A percentile compares a stretch with the other conserved stretches of the same genome.
Conservation (phyloP, 768 basidiomycete genomes). For the Rickenella mellea region DNA sequence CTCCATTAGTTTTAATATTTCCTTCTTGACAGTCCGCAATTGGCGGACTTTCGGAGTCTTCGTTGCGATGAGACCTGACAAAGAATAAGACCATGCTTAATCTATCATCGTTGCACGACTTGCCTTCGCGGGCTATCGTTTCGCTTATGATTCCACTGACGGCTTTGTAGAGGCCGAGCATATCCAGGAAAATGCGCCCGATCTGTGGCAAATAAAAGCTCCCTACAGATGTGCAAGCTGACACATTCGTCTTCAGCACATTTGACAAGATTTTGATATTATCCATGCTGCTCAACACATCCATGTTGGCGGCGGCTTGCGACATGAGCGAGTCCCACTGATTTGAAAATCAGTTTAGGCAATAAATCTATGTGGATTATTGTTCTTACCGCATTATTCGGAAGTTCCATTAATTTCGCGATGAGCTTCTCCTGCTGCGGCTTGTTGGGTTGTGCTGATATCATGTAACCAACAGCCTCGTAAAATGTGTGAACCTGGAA, state of each 20-base stretch:
- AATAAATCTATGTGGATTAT: background rate
- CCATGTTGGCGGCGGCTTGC: constrained; percentile 86
- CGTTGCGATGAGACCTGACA: constrained; percentile 76
- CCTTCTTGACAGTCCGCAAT: constrained; percentile 95
- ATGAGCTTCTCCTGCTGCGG: constrained; percentile 94
- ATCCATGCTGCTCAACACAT: constrained; percentile 81
- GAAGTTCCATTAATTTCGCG: constrained; percentile 90
- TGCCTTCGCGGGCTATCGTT: constrained; percentile 79
- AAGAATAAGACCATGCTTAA: constrained; percentile 3
- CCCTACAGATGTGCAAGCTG: constrained; percentile 94
- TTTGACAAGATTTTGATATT: constrained; percentile 97
- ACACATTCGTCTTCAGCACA: constrained; percentile 96
- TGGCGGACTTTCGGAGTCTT: constrained; percentile 95
- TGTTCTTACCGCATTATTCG: constrained; percentile 84
- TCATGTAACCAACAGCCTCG: constrained; percentile 99
- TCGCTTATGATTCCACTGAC: constrained; percentile 95
- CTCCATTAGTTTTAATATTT: constrained; percentile 94
- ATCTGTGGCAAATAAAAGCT: constrained; percentile 97
- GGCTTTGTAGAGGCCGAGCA: constrained; percentile 96
- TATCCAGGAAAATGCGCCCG: constrained; percentile 91
- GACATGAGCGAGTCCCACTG: constrained; percentile 98
- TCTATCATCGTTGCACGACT: constrained; percentile 8
- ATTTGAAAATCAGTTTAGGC: background rate
- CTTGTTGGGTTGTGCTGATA: constrained; percentile 97
- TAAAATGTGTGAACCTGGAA: constrained; percentile 89